Conservation (phyloP, 139 green algal species). For the Closterium sp. region DNA sequence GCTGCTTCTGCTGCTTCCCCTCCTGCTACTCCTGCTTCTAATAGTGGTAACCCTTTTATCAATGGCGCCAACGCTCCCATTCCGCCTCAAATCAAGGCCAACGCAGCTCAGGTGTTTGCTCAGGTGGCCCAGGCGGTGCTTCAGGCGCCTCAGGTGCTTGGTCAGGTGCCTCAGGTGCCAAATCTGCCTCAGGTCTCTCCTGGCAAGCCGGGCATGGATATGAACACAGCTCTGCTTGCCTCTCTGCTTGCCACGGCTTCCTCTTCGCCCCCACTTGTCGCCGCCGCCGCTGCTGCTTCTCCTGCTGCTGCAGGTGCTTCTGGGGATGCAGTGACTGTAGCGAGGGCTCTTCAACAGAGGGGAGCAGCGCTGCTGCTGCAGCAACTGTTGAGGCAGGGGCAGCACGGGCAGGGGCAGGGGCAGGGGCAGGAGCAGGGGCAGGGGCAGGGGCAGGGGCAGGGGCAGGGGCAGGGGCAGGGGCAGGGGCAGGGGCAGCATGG, state of each 20-base stretch:
- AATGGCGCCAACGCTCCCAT: not conserved
- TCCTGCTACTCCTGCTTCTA: not conserved
- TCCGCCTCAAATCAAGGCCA: not conserved
- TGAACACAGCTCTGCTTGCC: not conserved
- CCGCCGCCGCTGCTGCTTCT: not conserved
- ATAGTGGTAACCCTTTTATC: not conserved
- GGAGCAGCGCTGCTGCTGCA: not conserved
- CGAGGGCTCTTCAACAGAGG: not conserved
- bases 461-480: no score
- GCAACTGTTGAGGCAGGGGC: no score
- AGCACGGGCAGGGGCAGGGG: no score
- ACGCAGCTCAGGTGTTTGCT: not conserved
- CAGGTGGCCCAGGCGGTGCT: no score
- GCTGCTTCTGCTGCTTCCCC: not conserved
- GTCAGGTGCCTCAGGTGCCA: not conserved
- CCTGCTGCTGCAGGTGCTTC: not conserved
- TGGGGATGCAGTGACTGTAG: not conserved
- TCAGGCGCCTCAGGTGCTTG: no score
- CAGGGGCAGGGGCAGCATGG: no score
- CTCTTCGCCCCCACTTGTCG: not conserved
- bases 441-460: no score
- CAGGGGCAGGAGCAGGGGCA: no score
- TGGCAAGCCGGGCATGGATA: not conserved
- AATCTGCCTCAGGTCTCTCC: not conserved
- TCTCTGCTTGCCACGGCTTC: not conserved